Percentiles rank a stretch among this genome's conserved stretches.
These are phyloP conservation scores for Annulohypoxylon bovei DNA, from an alignment of 495 filamentous ascomycete genomes.

Conservation along the genomic window DNA sequence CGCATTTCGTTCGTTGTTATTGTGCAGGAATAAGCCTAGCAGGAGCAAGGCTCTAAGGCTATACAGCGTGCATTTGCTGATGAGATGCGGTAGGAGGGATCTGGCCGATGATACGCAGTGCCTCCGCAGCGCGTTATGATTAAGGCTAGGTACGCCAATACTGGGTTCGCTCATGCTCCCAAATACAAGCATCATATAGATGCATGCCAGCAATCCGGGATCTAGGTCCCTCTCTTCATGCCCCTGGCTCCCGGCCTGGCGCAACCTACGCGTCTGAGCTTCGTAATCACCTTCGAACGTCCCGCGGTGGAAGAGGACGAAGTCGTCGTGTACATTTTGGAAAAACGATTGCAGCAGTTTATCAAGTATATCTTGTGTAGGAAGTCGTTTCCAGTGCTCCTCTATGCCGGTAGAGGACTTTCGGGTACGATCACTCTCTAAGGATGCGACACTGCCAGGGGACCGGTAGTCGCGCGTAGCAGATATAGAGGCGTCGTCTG, in stretches of 20 bases:
- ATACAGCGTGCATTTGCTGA: conserved; percentile 51
- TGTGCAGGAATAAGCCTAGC: conserved; percentile 51
- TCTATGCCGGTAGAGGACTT: conserved; percentile 2
- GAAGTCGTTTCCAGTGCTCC: conserved; percentile 30
- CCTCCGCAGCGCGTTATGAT: conserved; percentile 37
- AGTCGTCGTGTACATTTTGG: conserved; percentile 54
- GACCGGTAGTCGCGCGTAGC: conserved; percentile 14
- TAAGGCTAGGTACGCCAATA: conserved; percentile 37
- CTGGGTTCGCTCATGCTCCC: conserved; percentile 44
- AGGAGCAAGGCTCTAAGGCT: conserved; percentile 56
- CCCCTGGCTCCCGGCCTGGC: background rate
- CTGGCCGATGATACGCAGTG: conserved; percentile 48
- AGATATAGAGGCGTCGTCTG: conserved; percentile 7
- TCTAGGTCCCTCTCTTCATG: conserved; percentile 13
- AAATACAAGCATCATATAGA: conserved; percentile 57
- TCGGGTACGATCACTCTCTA: conserved; percentile 9
- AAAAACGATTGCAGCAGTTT: conserved; percentile 54
- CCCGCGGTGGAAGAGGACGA: conserved; percentile 55
- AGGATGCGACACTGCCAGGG: conserved; percentile 14
- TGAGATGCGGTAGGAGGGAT: conserved; percentile 42
- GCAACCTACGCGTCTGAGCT: conserved; percentile 21
- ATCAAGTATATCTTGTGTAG: conserved; percentile 45
- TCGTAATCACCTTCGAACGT: conserved; percentile 56
- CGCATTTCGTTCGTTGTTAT: conserved; percentile 46
- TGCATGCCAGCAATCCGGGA: conserved; percentile 54